Percentiles rank a stretch among this genome's conserved stretches.
Conservation (phyloP, 768 basidiomycete species). For the Suillus bovinus region DNA sequence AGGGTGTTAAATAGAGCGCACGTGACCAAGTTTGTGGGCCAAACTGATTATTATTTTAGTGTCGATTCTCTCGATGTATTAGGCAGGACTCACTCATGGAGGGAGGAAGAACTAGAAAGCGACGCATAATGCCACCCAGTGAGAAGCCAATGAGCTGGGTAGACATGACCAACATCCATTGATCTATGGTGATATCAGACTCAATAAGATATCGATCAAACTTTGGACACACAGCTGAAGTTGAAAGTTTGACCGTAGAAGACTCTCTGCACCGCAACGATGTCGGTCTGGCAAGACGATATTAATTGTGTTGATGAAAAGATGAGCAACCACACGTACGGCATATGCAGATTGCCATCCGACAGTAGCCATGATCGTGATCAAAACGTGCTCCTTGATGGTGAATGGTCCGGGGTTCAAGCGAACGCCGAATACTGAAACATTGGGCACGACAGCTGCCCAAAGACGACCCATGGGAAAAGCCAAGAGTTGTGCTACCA, state of each 20-base stretch:
- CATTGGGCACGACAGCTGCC: slow-evolving; percentile 50
- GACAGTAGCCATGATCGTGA: slow-evolving; percentile 68
- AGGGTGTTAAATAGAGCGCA: slow-evolving; percentile 31
- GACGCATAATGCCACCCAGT: slow-evolving; percentile 46
- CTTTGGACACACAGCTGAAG: slow-evolving; percentile 28
- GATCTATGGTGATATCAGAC: neutral
- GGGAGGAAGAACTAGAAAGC: slow-evolving; percentile 64
- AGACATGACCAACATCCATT: slow-evolving; percentile 15
- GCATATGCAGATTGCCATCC: slow-evolving; percentile 14
- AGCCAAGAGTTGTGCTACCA: slow-evolving; percentile 45
- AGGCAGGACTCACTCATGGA: slow-evolving; percentile 60
- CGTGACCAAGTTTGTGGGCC: slow-evolving; percentile 28
- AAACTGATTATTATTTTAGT: slow-evolving; percentile 22
- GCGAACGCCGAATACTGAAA: slow-evolving; percentile 28
- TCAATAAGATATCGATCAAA: neutral
- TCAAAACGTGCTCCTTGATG: slow-evolving; percentile 68
- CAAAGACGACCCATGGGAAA: slow-evolving; percentile 43
- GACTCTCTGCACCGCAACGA: slow-evolving; percentile 45
- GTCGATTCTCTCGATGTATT: slow-evolving; percentile 12
- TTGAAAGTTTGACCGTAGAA: slow-evolving; percentile 42
- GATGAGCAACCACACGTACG: neutral
- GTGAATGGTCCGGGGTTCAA: slow-evolving; percentile 47
- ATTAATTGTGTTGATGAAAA: slow-evolving; percentile 19
- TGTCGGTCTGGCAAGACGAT: slow-evolving; percentile 34
- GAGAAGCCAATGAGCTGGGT: slow-evolving; percentile 14